Base-by-base conservation (phyloP, 2,329 filamentous ascomycete genomes). In the Cladosporium sp. region DNA sequence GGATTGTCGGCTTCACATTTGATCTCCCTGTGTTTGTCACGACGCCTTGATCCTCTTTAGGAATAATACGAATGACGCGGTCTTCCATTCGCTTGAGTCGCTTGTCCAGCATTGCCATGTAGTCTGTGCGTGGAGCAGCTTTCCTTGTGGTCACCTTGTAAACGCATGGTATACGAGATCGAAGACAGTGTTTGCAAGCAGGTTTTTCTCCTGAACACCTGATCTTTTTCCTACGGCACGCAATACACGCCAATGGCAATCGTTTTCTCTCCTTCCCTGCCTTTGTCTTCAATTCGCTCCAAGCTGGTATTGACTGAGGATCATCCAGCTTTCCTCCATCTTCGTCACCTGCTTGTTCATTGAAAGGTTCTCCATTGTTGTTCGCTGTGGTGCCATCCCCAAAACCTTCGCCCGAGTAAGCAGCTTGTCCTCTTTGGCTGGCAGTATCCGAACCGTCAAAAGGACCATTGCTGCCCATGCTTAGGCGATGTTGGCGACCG, bases 31-130 rank as follows among this genome's bases (percentile, higher is more conserved):
- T 87, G 7, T 82, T 80, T 8, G 82, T 78, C 60, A 88, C 80
- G 25, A 84, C 79, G 42, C 88, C 86, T 63, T 90, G 83, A 63
- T 95, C 92, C 42, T 90, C 84, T 70, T 93, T 96, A 0, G 94
- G 93, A 28, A 97, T 88, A 60, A 93, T 88, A 73, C 96, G 96
- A 76, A 97, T 95, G 63, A 97, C 94, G 59, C 93, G 88, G 69
- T 97, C 93, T 74, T 99, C 94, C 94, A 97, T 97, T 59, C 93
- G 83, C 78, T 96, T 97, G 65, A 97, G 75, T 55, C 94, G 84
- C 76, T 96, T 97, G 76, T 97, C 94, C 67, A 97, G 78, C 92
- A 97, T 97, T 42, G 92, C 92, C 94, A 97, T 97, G 74, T 97
- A 97, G 74, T 97, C 94, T 17, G 94, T 97, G 55, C 94, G 84